Conservation (phyloP, 2,329 filamentous ascomycete genomes). For the Fusarium subtropicale region DNA sequence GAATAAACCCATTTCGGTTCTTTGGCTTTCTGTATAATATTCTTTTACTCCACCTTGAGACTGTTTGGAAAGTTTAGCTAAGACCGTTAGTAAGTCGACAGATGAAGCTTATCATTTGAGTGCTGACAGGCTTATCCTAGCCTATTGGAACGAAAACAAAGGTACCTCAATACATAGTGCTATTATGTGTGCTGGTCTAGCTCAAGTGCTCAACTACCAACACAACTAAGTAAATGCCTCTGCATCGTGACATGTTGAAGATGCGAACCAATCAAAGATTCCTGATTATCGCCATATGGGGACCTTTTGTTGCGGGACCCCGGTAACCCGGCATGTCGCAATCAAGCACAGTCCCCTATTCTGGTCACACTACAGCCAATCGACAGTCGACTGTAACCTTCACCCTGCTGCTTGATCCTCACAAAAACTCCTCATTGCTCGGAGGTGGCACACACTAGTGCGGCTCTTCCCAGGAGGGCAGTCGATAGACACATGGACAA, state of each 20-base stretch:
- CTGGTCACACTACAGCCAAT: constrained; percentile 5
- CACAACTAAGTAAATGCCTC: constrained; percentile 1
- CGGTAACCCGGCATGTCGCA: constrained; percentile 23
- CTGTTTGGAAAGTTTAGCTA: not conserved
- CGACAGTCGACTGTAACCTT: not conserved
- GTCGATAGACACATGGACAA: not conserved
- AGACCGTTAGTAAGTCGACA: not conserved
- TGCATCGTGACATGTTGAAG: not conserved
- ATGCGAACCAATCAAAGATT: constrained; percentile 4
- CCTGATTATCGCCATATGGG: constrained; percentile 5
- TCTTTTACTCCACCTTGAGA: too few species aligned
- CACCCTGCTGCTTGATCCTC: not conserved
- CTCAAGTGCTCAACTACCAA: not conserved
- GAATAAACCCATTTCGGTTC: not conserved
- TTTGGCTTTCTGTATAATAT: not conserved
- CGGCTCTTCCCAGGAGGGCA: not conserved
- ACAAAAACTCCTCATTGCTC: constrained; percentile 18
- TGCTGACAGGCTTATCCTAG: constrained; percentile 15
- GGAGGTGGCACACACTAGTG: not conserved
- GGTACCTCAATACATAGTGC: not conserved
- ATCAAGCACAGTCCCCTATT: constrained; percentile 19
- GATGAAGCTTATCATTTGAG: constrained; percentile 15
- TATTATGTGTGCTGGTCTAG: not conserved
- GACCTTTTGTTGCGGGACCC: constrained; percentile 23
- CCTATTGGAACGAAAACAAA: not conserved